Evolutionary conservation across 2,329 filamentous ascomycete species (phyloP), one percentile per base, ranked within the genome.

Genomic region (Diaporthe citri): DNA sequence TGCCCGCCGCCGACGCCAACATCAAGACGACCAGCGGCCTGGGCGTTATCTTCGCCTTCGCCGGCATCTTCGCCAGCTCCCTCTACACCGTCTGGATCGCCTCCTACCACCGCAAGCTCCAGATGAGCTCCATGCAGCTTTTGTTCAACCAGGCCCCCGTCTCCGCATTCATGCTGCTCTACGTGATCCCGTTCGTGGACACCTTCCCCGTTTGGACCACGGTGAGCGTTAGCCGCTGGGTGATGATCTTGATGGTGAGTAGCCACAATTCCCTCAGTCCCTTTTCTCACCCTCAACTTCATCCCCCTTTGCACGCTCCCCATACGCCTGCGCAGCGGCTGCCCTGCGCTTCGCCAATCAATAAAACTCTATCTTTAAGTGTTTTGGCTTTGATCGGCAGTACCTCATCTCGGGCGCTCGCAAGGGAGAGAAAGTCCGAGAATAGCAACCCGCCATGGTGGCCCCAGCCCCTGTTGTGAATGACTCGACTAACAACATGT

Each of bases 1-100:
- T 89, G 36, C 87, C 87, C 28, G 80, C 84, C 2, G 79, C 82
- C 22, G 84, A 88, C 78, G 82, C 83, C 48, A 87, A 83, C 56
- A 83, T 89, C 79, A 89, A 89, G 82, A 89, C 88, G 0, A 93
- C 91, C 0, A 88, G 87, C 22, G 83, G 84, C 0, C 80, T 92
- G 48, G 91, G 92, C n/a, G 88, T 93, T 6, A 79, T 91, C 48
- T 93, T 93, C 79, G 91, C 92, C 34, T 89, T 93, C 73, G 79
- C 83, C 2, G 92, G 92, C 67, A 91, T 93, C 15, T 87, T 92
- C 71, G 91, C 91, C 22, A 93, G 90, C 43, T 91, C 91, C 2
- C 82, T 93, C 22, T 94, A 94, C 82, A 93, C 92, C 0, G 89
- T 93, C 75, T 93, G 91, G 90, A 92, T 93, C 79, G 87, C 89